Base-by-base conservation (phyloP, 306 rosid genomes). In the Quercus engelmannii region DNA sequence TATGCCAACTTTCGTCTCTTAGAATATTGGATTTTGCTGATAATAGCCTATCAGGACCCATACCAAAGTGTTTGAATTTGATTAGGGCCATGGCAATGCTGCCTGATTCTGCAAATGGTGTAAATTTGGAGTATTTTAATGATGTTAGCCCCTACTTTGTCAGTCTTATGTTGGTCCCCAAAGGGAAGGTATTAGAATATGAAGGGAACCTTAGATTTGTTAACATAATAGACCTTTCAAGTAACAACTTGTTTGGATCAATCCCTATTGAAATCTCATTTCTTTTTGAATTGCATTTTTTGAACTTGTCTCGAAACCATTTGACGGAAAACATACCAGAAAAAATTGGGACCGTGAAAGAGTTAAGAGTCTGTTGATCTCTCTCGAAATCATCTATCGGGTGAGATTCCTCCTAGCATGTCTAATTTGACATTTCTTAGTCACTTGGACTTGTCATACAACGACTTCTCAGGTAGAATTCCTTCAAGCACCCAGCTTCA, bases 291-390 rank as follows among this genome's bases (percentile, higher is more conserved):
- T n/a, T 81, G 58, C 23, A 38, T 6, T 19, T 61, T 4, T 62
- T 81, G 61, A 68, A 76, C 55, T 74, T 81, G 11, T 30, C 85
- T 4, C 20, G 4, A n/a, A 81, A 81, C 69, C 75, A 71, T 71
- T 51, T 81, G 31, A 23, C 14, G 4, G 81, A 70, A 59, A 7
- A 17, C 4, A 81, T 81, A 13, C 74, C 85, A 19, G 19, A 20
- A n/a, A n/a, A 14, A 21, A 71, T 71, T n/a, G 82, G 82, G n/a
- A 4, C 31, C 8, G 5, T 46, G 43, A 49, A 58, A 38, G 1
- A 1, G 35, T 17, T 71, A 41, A 41, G 76, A 78, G 51, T 57
- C 76, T 71, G n/a, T 78, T 0, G 71, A 78, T 30, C 54, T 59
- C 35, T 78, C 76, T 2, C n/a, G 1, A 20, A 71, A 78, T 71